Evolutionary conservation across 164 flowering plant species (phyloP).

Genomic region (Dillenia turbinata): DNA sequence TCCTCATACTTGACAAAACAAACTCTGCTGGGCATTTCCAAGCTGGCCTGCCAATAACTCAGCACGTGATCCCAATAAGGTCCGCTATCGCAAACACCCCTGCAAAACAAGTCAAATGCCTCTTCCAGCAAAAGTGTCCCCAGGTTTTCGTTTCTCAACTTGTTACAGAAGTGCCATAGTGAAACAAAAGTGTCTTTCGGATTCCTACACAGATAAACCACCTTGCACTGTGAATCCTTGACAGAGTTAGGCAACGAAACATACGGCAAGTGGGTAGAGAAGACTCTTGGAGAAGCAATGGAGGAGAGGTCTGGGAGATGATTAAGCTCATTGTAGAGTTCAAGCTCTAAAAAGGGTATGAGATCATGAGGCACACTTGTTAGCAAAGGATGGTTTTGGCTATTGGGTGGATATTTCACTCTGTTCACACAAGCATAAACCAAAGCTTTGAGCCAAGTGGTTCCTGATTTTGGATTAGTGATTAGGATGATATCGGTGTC

Average conservation of each 20-base stretch:
- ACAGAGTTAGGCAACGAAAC: slow-evolving; percentile 22
- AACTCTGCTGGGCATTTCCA: slow-evolving; percentile 25
- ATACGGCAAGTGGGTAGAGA: slow-evolving; percentile 30
- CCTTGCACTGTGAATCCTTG: slow-evolving; percentile 16
- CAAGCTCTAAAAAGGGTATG: slow-evolving; percentile 36
- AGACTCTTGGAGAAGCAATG: slow-evolving; percentile 21
- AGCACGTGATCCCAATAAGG: slow-evolving; percentile 13
- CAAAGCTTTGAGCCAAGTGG: slow-evolving; percentile 54
- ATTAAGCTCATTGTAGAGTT: slow-evolving; percentile 10
- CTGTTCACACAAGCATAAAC: slow-evolving; percentile 25
- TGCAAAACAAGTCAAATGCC: slow-evolving; percentile 27
- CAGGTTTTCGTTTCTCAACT: background rate
- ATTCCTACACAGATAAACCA: slow-evolving; percentile 35
- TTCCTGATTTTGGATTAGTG: slow-evolving; percentile 46
- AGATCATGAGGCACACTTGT: slow-evolving; percentile 36
- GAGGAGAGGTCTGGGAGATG: slow-evolving; percentile 11
- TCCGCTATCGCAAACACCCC: slow-evolving; percentile 25
- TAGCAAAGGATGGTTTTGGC: slow-evolving; percentile 23
- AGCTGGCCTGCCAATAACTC: background rate
- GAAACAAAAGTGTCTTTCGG: slow-evolving; percentile 39
- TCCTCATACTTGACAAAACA: slow-evolving; percentile 42
- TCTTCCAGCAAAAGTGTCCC: slow-evolving; percentile 15
- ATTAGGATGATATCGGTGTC: slow-evolving; percentile 33
- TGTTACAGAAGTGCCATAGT: slow-evolving; percentile 27
- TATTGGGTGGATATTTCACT: background rate